These are phyloP conservation scores for Salix purpurea DNA, from an alignment of 345 rosid genomes.

Conservation along the genomic window DNA sequence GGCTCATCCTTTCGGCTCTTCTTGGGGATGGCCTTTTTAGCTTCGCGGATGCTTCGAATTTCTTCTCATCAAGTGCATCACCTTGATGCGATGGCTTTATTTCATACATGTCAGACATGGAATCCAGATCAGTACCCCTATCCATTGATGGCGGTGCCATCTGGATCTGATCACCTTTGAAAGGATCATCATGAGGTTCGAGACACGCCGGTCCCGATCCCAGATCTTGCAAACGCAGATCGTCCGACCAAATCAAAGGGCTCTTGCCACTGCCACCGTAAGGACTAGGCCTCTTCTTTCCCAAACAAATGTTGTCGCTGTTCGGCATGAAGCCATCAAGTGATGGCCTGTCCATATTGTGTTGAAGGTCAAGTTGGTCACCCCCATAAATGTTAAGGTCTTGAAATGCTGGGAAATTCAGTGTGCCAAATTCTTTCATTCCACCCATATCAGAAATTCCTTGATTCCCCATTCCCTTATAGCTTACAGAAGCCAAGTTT, in stretches of 20 bases:
- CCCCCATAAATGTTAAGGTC: slow-evolving; percentile 87
- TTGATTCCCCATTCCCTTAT: slow-evolving; percentile 48
- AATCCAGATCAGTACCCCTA: slow-evolving; percentile 41
- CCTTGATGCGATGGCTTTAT: slow-evolving; percentile 55
- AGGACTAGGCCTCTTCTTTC: slow-evolving; percentile 68
- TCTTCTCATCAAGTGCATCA: slow-evolving; percentile 47
- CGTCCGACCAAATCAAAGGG: slow-evolving; percentile 80
- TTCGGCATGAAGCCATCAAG: slow-evolving; percentile 44
- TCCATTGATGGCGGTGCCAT: slow-evolving; percentile 52
- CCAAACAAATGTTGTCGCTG: slow-evolving; percentile 45
- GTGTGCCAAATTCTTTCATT: slow-evolving; percentile 45
- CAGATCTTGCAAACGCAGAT: slow-evolving; percentile 54
- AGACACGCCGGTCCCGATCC: slow-evolving; percentile 30
- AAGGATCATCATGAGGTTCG: slow-evolving; percentile 39
- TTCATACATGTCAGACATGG: slow-evolving; percentile 71
- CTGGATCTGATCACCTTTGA: slow-evolving; percentile 32
- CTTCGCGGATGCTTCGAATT: slow-evolving; percentile 40
- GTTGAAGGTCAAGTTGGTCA: slow-evolving; percentile 50
- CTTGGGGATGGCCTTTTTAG: slow-evolving; percentile 67
- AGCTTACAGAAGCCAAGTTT: slow-evolving; percentile 48
- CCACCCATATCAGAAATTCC: slow-evolving; percentile 39
- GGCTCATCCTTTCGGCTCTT: slow-evolving; percentile 52
- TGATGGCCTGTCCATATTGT: slow-evolving; percentile 57
- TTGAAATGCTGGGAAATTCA: slow-evolving; percentile 78
- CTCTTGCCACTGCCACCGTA: slow-evolving; percentile 58